Percentiles rank a stretch among this genome's conserved stretches.
Evolutionary conservation across 345 rosid species (phyloP).

Genomic region (Luvunga scandens): DNA sequence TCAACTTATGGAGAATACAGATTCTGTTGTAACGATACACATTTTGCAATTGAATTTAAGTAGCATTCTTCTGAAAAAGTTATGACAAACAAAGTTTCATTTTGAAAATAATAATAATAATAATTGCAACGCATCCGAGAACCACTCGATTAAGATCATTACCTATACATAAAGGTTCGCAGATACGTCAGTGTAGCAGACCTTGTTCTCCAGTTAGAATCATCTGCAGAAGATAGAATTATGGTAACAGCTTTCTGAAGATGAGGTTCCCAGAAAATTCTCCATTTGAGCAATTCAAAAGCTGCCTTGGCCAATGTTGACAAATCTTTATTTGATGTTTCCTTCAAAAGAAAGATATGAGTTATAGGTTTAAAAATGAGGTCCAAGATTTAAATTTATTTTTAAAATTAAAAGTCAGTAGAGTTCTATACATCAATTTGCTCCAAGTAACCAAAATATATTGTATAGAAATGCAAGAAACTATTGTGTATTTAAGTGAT

Average conservation of each 20-base stretch:
- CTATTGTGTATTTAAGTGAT: background rate
- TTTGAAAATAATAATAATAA: background rate
- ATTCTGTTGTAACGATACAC: background rate
- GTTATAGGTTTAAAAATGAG: constrained; percentile 4
- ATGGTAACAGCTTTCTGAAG: constrained; percentile 69
- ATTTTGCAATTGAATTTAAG: background rate
- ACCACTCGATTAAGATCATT: constrained; percentile 14
- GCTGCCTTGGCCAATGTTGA: constrained; percentile 94
- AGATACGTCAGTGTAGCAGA: constrained; percentile 90
- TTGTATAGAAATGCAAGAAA: background rate
- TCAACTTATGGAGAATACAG: constrained; percentile 1
- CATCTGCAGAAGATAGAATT: constrained; percentile 70
- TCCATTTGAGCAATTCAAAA: constrained; percentile 93
- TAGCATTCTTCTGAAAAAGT: too few relatives aligned
- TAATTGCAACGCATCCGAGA: background rate
- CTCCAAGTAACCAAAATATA: background rate
- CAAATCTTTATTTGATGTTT: constrained; percentile 94
- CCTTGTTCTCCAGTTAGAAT: constrained; percentile 95
- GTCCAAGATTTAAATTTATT: too few relatives aligned
- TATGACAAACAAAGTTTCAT: background rate
- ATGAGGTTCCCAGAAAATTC: constrained; percentile 73
- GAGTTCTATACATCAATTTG: constrained; percentile 6
- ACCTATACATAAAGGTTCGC: constrained; percentile 97
- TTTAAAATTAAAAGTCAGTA: background rate
- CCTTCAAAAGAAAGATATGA: constrained; percentile 46